These are phyloP conservation scores for Hyphopichia homilentoma DNA, from an alignment of 805 yeast species.

Conservation along the genomic window DNA sequence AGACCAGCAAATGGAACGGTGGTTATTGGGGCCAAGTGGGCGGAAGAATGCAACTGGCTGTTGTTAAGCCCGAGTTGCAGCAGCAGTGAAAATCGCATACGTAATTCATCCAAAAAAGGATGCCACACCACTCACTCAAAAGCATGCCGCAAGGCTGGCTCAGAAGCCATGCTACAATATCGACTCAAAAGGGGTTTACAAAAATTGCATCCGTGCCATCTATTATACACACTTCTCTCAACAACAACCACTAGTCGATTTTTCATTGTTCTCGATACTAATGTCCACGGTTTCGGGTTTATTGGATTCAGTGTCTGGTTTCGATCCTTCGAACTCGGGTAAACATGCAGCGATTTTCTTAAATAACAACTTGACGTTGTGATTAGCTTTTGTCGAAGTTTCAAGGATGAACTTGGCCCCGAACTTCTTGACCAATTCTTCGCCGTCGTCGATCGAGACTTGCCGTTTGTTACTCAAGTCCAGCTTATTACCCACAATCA, in stretches of 20 bases:
- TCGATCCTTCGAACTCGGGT: constrained; percentile 60
- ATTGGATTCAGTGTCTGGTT: constrained; percentile 7
- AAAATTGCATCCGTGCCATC: too few species aligned
- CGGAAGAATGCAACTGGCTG: too few species aligned
- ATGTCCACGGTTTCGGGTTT: constrained; percentile 38
- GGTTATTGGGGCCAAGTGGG: too few species aligned
- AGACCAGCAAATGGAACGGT: too few species aligned
- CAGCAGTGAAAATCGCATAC: too few species aligned
- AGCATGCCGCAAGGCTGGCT: too few species aligned
- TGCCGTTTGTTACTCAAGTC: constrained; percentile 80
- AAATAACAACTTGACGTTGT: constrained; percentile 86
- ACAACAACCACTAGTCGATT: constrained; percentile 15
- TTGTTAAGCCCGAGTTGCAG: too few species aligned
- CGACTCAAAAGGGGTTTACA: too few species aligned
- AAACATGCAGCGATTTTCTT: constrained; percentile 86
- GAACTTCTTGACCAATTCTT: constrained; percentile 62
- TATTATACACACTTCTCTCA: too few species aligned
- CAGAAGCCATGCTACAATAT: too few species aligned
- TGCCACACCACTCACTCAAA: too few species aligned
- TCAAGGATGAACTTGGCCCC: constrained; percentile 83
- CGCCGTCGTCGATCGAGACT: constrained; percentile 82
- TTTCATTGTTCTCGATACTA: constrained; percentile 23
- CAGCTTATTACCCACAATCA: constrained; percentile 87
- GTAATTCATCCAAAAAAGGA: too few species aligned
- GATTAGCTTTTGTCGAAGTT: constrained; percentile 92